Base-by-base conservation (phyloP, 768 basidiomycete genomes). In the Pisolithus microcarpus region DNA sequence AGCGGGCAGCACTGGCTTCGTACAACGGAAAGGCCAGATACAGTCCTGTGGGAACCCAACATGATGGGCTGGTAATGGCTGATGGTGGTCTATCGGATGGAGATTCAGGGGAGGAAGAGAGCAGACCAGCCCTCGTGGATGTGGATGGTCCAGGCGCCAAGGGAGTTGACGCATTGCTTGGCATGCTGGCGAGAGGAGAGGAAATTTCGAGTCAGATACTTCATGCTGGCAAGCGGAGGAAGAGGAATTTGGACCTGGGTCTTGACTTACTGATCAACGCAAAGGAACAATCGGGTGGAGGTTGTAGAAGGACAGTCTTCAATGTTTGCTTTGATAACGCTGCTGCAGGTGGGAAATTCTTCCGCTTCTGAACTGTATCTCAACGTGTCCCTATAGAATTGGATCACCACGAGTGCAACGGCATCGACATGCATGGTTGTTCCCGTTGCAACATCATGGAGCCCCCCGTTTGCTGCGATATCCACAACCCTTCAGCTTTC, bases 241-340 rank as follows among this genome's bases (percentile, higher is more conserved):
- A 48, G 16, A 1, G 18, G 36, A 54, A 52, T 19, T 26, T 61
- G 6, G 52, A 60, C 7, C 58, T 52, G 6, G 62, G 51, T 1
- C 26, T 69, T 38, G 60, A 65, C 40, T 57, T 62, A 49, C 49
- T 68, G 16, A 56, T 68, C n/a, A 69, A 69, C 50, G 61, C 67
- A 0, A 43, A 50, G 1, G 44, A 43, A 15, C 44, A 53, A 6
- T 15, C 15, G 11, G 49, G 43, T 6, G 44, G 58, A 16, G 30
- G 24, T 24, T 67, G 46, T 45, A n/a, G 59, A 54, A 16, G 52
- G 55, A 13, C 59, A 21, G 34, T 51, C 0, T 51, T 54, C 48
- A 24, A 47, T 8, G 44, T 59, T 1, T 64, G 50, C 44, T 69
- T 62, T 49, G 53, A 55, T 18, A 58, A 61, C 38, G 56, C 57